Base-by-base conservation (phyloP, 805 yeast genomes). In the Trichomonascus vanleenenianus region DNA sequence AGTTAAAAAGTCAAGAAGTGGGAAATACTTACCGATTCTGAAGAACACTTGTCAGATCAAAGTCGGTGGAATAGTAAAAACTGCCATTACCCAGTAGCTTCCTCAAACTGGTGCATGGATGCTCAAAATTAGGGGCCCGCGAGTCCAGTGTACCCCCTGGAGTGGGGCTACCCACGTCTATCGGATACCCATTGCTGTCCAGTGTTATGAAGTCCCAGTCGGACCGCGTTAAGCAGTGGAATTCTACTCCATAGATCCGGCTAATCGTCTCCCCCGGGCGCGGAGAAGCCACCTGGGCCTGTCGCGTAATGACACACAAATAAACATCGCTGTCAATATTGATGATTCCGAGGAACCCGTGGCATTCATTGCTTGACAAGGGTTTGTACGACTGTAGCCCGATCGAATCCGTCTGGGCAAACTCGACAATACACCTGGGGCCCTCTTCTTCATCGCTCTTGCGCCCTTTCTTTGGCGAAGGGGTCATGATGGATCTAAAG, bases 61-160 rank as follows among this genome's bases (percentile, higher is more conserved):
- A 93, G 65, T 88, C 91, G 3, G 87, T 81, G 45, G 96, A 85
- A 66, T 83, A 93, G 64, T 85, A 91, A 60, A 93, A 93, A 1
- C 95, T 85, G 2, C 97, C 97, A 59, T 84, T 85, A 19, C 82
- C 73, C 42, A 93, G 67, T 39, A 93, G 68, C 62, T 86, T 88
- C 54, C 81, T 76, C 49, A 93, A 62, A 44, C 83, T 93, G 39
- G 71, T 73, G 58, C 97, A 88, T 0, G 97, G 97, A 57, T 91
- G 95, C 48, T 76, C 81, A 38, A 36, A 12, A 11, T 33, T 20
- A 3, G 44, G 37, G 3, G 44, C 16, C 19, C 20, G 33, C 11
- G 44, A 10, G 7, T 34, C 39, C 31, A n/a, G 16, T 11, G 32
- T 31, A 9, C 20, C 22, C 20, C 60, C 49, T 45, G 56, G 30